These are phyloP conservation scores for Euphorbia corollata DNA, from an alignment of 441 rosid species.

Conservation along the genomic window DNA sequence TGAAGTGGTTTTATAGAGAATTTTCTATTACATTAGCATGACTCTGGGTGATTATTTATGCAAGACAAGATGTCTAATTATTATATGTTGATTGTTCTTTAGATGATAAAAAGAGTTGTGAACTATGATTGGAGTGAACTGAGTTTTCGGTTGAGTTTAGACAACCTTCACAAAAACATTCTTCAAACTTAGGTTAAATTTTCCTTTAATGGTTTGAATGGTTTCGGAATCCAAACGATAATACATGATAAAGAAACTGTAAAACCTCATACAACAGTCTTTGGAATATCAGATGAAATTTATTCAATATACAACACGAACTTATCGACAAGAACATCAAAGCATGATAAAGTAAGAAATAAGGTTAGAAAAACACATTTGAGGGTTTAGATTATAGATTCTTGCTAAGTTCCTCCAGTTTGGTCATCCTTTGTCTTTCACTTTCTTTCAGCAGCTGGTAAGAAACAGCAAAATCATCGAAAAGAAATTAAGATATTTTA, in stretches of 20 bases:
- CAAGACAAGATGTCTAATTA: background rate
- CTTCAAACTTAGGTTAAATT: background rate
- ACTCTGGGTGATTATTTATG: background rate
- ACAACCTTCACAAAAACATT: background rate
- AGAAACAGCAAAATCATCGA: background rate
- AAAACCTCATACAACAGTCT: background rate
- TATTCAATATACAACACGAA: background rate
- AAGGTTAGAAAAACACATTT: background rate
- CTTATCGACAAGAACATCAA: background rate
- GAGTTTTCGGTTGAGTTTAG: background rate
- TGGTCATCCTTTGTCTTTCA: constrained; percentile 56
- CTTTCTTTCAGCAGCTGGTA: constrained; percentile 57
- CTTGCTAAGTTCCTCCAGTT: constrained; percentile 62
- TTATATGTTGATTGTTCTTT: background rate
- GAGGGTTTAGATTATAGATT: constrained; percentile 35
- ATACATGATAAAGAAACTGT: background rate
- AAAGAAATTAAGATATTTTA: background rate
- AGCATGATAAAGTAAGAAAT: background rate
- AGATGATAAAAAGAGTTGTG: background rate
- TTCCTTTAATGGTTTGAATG: background rate
- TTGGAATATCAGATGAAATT: background rate
- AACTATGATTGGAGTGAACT: background rate
- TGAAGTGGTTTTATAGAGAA: background rate
- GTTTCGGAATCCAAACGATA: background rate
- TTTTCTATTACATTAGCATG: background rate